phyloP scores from a whole-genome alignment of 1,284 basidiomycete genomes.

The Cryptococcus sp. region DNA sequence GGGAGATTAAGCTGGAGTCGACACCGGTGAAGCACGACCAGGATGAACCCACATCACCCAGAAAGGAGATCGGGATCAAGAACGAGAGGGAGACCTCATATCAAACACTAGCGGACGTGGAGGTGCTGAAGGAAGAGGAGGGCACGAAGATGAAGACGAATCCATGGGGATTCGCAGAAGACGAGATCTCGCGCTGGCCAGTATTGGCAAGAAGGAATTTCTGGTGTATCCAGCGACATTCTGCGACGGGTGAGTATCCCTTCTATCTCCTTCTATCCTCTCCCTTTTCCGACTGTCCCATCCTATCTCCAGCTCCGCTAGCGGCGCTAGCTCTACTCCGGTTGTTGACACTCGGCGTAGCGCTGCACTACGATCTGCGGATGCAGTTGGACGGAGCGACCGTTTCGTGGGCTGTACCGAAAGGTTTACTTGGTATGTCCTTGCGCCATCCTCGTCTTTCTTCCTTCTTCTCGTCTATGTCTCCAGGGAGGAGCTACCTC shows the following conservation, averaged over 20 bases:
- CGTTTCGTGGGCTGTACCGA: slow-evolving; percentile 43
- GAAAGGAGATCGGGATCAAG: not conserved
- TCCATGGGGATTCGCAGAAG: slow-evolving; percentile 29
- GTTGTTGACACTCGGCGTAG: slow-evolving; percentile 6
- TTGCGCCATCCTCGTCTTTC: not conserved
- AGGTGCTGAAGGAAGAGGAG: not conserved
- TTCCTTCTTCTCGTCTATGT: not conserved
- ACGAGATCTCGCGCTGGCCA: slow-evolving; percentile 33
- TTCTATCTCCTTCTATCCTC: too few species aligned
- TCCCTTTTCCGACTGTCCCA: too few species aligned
- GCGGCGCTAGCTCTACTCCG: not conserved
- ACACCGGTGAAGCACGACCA: too few species aligned
- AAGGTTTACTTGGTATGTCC: slow-evolving; percentile 37
- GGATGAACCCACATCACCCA: too few species aligned
- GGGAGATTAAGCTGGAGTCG: too few species aligned
- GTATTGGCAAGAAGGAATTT: slow-evolving; percentile 39
- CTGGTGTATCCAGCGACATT: slow-evolving; percentile 48
- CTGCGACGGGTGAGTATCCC: slow-evolving; percentile 34
- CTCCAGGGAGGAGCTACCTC: too few species aligned
- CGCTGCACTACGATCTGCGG: slow-evolving; percentile 46
- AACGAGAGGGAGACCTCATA: not conserved
- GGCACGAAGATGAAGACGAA: slow-evolving; percentile 3
- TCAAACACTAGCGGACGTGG: not conserved
- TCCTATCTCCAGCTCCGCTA: too few species aligned
- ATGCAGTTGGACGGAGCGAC: slow-evolving; percentile 41